Evolutionary conservation across 169 alveolate genomes (phyloP), one percentile per base, ranked within the genome.

Genomic region (Cryptosporidium andersoni): DNA sequence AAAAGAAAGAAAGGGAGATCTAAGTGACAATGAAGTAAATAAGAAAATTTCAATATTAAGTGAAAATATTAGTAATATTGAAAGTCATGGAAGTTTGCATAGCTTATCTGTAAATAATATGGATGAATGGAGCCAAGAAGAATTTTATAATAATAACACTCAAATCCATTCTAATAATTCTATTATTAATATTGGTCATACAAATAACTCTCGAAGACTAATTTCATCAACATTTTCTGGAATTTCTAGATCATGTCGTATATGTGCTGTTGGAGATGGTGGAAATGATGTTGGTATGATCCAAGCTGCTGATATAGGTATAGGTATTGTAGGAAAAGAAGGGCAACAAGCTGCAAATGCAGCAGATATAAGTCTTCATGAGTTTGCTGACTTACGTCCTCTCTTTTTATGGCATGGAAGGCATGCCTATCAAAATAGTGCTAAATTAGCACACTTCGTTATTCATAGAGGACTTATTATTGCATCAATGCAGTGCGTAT

Each of bases 231-330:
- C 55, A 36, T 43, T 58, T 43, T 58, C 66, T 5, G 85, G 53
- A 56, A 74, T 25, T 58, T 25, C 68, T 4, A 74, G 85, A 58
- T 11, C 85, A 43, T 74, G 85, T 55, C 40, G 98, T 74, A 94
- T 97, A 0, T 93, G 97, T 40, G 96, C 98, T 1, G 96, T 98
- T 52, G 99, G 99, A 9, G 99, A 98, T 91, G 99, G 99, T 4
- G 99, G 99, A n/a, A 98, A 98, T 88, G 99, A 98, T 88, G 99
- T 98, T 16, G 98, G 99, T 43, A 98, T 98, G 99, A 97, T 98
- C 43, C 94, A 92, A 81, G 98, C 96, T 39, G 96, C 97, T 39
- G 95, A 93, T 81, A 95, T 96, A 12, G 99, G 99, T 3, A 91
- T 97, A 48, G 99, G 99, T n/a, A 95, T 97, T 40, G 96, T 95